Conservation (phyloP, 2,329 filamentous ascomycete genomes). For the Apiospora koreana region DNA sequence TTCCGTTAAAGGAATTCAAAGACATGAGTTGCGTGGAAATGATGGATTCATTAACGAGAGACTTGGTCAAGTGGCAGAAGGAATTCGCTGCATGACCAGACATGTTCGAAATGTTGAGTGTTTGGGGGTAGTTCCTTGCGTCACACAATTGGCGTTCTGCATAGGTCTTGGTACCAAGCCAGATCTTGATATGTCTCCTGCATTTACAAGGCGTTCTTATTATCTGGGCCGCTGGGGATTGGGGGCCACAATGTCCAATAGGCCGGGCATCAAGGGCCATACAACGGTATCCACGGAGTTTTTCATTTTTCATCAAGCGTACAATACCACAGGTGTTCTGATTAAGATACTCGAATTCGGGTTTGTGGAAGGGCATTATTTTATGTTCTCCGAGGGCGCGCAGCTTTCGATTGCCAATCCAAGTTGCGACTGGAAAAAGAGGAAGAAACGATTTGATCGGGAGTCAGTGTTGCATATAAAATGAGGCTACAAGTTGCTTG, state of each 20-base stretch:
- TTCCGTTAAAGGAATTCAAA: constrained; percentile 59
- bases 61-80: constrained; percentile 84
- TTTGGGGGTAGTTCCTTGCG: neutral
- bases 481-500: neutral
- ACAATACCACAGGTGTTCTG: constrained; percentile 8
- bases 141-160: neutral
- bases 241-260: neutral
- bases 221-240: neutral
- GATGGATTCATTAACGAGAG: constrained; percentile 83
- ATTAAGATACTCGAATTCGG: neutral
- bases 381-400: neutral
- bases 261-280: neutral
- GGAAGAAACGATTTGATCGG: neutral
- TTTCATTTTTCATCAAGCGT: neutral
- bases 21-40: constrained; percentile 79
- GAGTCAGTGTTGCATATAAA: constrained; percentile 1
- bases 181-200: constrained; percentile 10
- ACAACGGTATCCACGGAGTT: neutral
- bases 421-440: neutral
- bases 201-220: constrained; percentile 13
- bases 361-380: neutral
- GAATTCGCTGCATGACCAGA: constrained; percentile 49
- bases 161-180: constrained; percentile 16
- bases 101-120: neutral
- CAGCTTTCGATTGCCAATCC: neutral